Conservation (phyloP, 345 rosid species). For the Citrus medica region DNA sequence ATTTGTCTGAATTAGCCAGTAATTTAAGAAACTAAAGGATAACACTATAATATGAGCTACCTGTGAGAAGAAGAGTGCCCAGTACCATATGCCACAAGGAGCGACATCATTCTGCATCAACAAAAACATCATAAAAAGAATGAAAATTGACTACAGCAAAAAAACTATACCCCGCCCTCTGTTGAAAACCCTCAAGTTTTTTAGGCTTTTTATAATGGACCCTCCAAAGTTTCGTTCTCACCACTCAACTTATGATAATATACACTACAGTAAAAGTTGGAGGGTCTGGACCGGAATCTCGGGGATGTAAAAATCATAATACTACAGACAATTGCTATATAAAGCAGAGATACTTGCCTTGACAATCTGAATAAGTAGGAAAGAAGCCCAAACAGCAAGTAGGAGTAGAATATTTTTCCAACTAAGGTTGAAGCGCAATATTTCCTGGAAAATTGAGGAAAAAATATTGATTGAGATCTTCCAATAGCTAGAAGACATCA, state of each 20-base stretch:
- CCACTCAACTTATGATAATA: not conserved
- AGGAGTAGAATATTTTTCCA: constrained; percentile 64
- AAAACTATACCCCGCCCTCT: not conserved
- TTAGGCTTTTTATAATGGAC: too few relatives aligned
- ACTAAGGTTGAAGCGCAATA: constrained; percentile 58
- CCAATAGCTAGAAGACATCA: not conserved
- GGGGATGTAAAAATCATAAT: not conserved
- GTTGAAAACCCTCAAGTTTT: not conserved
- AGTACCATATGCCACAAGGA: constrained; percentile 67
- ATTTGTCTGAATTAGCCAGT: not conserved
- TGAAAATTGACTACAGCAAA: not conserved
- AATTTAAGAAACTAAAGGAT: not conserved
- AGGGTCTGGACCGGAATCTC: not conserved
- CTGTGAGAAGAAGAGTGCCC: constrained; percentile 83
- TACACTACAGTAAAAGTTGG: not conserved
- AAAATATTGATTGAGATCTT: not conserved
- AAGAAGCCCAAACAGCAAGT: constrained; percentile 52
- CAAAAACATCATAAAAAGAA: not conserved
- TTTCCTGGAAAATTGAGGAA: constrained; percentile 42
- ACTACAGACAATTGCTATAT: not conserved
- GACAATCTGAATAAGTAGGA: constrained; percentile 70
- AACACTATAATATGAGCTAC: constrained; percentile 23
- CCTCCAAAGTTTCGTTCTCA: not conserved
- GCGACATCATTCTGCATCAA: constrained; percentile 62
- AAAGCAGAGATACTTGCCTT: constrained; percentile 40